phyloP scores from a whole-genome alignment of 192 early-diverging fungal genomes.

The Coemansia erecta region DNA sequence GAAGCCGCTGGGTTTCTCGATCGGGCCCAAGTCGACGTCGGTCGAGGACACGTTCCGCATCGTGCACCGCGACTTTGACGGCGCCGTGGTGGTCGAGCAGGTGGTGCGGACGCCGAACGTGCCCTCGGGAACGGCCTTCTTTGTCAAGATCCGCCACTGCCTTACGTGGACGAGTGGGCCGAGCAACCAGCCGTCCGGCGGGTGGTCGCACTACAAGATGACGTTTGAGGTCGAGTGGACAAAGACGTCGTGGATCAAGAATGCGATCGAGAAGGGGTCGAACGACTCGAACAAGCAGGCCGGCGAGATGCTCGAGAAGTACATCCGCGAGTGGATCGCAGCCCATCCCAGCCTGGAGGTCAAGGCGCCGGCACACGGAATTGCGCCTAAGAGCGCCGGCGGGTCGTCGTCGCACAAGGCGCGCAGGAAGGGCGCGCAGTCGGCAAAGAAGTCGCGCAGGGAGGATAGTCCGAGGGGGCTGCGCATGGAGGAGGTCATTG shows the following conservation, averaged over 20 bases:
- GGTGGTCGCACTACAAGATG: slow-evolving; percentile 45
- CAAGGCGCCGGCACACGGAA: slow-evolving; percentile 17
- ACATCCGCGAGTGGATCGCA: slow-evolving; percentile 45
- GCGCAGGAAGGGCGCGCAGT: slow-evolving; percentile 7
- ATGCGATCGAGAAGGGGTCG: slow-evolving; percentile 51
- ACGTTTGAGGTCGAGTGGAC: slow-evolving; percentile 55
- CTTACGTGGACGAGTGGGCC: slow-evolving; percentile 44
- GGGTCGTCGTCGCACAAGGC: slow-evolving; percentile 1
- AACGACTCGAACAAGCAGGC: slow-evolving; percentile 53
- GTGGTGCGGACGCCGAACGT: slow-evolving; percentile 50
- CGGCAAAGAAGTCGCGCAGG: slow-evolving; percentile 12
- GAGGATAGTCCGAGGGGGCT: slow-evolving; percentile 40
- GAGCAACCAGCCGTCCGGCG: slow-evolving; percentile 32
- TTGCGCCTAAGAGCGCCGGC: slow-evolving; percentile 1
- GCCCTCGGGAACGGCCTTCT: slow-evolving; percentile 52
- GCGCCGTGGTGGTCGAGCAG: slow-evolving; percentile 39
- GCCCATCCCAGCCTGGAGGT: slow-evolving; percentile 41
- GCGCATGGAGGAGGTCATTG: slow-evolving; percentile 50
- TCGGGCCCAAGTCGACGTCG: slow-evolving; percentile 51
- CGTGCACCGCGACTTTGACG: slow-evolving; percentile 25
- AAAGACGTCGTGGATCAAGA: slow-evolving; percentile 54
- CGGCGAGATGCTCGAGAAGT: slow-evolving; percentile 41
- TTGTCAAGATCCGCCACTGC: slow-evolving; percentile 52
- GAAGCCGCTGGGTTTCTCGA: slow-evolving; percentile 48
- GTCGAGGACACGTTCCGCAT: slow-evolving; percentile 46